Base-by-base conservation (phyloP, 2,329 filamentous ascomycete species). In the Teratosphaeria zuluensis region DNA sequence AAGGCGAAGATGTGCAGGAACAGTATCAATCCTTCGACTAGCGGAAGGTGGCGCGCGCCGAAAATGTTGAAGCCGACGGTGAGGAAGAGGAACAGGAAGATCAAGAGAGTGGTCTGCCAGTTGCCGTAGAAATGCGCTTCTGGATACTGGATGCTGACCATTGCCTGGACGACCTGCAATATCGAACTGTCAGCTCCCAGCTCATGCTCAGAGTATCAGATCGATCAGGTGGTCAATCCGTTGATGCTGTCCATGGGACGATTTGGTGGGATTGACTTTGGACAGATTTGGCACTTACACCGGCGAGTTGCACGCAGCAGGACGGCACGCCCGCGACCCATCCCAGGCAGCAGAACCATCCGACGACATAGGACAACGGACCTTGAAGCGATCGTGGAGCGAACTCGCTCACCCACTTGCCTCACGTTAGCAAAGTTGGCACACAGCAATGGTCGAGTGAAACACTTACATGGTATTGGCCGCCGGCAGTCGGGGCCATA, bases 351-450 rank as follows among this genome's bases (percentile, higher is more conserved):
- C 63, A 70, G 60, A 64, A 69, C 76, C 76, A 78, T 14, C 76
- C 76, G 7, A 76, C 71, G 21, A 78, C 67, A 58, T 78, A 79
- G 61, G 75, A 77, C 56, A 78, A 71, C 54, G 77, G 73, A 51
- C 72, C 74, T 59, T 76, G 75, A 52, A 70, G 72, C 2, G 69
- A 70, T 5, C 66, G 67, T 11, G 77, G 76, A 3, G 75, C 75
- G 24, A 78, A 73, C 33, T 77, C 69, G 19, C 70, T 73, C 1
- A 77, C 75, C 73, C 62, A 48, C 42, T 48, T 19, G 14, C 14
- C 48, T 42, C 35, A 9, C 12, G 46, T 59, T 19, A 58, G 56
- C 38, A 24, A 53, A 19, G 38, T 28, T 31, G 28, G 12, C 28
- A 28, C 28, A 31, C 14, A n/a, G 14, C 28, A 42, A 16, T 42